phyloP scores from a whole-genome alignment of 805 yeast genomes.

The Cyberlindnera sargentensis region DNA sequence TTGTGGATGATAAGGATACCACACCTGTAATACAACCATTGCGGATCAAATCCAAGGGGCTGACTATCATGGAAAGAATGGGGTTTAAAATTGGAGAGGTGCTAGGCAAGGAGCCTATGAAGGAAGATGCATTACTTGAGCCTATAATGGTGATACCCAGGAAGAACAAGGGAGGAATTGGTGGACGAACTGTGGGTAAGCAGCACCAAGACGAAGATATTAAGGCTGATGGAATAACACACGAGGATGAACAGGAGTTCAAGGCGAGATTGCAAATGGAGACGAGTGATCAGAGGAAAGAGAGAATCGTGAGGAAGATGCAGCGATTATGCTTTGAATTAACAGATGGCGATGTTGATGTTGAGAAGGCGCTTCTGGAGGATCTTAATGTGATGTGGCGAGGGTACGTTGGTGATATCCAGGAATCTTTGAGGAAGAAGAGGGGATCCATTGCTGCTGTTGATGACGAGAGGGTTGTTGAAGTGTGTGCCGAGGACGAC shows the following conservation, averaged over 20 bases:
- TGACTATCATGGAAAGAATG: constrained; percentile 51
- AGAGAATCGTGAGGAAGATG: constrained; percentile 22
- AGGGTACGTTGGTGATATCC: constrained; percentile 22
- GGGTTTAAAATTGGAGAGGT: constrained; percentile 45
- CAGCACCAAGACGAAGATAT: constrained; percentile 6
- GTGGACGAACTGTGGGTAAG: constrained; percentile 2
- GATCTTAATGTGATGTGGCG: constrained; percentile 39
- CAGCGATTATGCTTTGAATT: constrained; percentile 37
- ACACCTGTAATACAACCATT: constrained; percentile 2
- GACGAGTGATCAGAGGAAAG: constrained; percentile 7
- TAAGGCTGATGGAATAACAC: constrained; percentile 4
- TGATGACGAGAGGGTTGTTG: constrained; percentile 4
- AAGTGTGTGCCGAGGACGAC: background rate
- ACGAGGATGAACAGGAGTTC: constrained; percentile 12
- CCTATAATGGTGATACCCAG: constrained; percentile 26
- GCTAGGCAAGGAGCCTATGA: constrained; percentile 29
- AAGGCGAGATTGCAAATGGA: constrained; percentile 16
- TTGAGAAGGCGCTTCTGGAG: constrained; percentile 21
- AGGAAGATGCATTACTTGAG: constrained; percentile 21
- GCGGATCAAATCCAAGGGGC: constrained; percentile 32
- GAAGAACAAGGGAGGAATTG: constrained; percentile 20
- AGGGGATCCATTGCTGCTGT: constrained; percentile 2
- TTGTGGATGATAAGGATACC: background rate
- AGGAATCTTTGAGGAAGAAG: constrained; percentile 8
- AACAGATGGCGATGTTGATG: constrained; percentile 27